phyloP scores from a whole-genome alignment of 2,329 filamentous ascomycete species.

The Aureobasidium sp. region DNA sequence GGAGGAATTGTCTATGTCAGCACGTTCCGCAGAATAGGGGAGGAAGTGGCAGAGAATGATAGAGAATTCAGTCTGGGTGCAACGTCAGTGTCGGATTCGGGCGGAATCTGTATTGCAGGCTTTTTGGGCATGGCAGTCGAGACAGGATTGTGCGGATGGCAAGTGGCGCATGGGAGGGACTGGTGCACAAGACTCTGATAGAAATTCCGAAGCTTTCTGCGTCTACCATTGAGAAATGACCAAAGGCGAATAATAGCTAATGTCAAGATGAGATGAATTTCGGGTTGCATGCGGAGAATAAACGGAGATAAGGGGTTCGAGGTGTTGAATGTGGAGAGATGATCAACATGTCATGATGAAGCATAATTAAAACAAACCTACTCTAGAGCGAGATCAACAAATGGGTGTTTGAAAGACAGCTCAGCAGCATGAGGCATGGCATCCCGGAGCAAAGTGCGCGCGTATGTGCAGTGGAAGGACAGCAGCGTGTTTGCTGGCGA shows the following conservation, averaged over 20 bases:
- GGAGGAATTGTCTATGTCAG: slow-evolving; percentile 93
- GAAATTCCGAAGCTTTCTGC: background rate
- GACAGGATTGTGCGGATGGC: slow-evolving; percentile 72
- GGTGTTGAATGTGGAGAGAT: background rate
- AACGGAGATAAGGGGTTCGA: slow-evolving; percentile 7
- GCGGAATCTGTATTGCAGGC: slow-evolving; percentile 80
- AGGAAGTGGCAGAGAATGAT: slow-evolving; percentile 67
- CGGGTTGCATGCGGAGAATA: background rate
- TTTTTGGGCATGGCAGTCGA: slow-evolving; percentile 79
- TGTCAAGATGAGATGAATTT: no score
- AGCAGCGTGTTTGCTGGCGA: slow-evolving; percentile 94
- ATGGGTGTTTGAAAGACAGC: background rate
- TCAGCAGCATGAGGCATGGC: slow-evolving; percentile 10
- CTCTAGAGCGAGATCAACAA: background rate
- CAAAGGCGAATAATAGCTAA: no score
- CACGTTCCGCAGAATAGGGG: slow-evolving; percentile 89
- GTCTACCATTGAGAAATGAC: no score
- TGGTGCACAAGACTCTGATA: slow-evolving; percentile 47
- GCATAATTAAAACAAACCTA: background rate
- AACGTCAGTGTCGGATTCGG: slow-evolving; percentile 87
- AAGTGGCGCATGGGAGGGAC: slow-evolving; percentile 70
- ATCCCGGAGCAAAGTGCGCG: slow-evolving; percentile 67
- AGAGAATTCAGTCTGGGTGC: slow-evolving; percentile 87
- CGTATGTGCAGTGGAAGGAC: slow-evolving; percentile 92
- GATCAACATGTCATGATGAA: slow-evolving; percentile 1